Base-by-base conservation (phyloP, 768 basidiomycete species). In the Mycena galopus region DNA sequence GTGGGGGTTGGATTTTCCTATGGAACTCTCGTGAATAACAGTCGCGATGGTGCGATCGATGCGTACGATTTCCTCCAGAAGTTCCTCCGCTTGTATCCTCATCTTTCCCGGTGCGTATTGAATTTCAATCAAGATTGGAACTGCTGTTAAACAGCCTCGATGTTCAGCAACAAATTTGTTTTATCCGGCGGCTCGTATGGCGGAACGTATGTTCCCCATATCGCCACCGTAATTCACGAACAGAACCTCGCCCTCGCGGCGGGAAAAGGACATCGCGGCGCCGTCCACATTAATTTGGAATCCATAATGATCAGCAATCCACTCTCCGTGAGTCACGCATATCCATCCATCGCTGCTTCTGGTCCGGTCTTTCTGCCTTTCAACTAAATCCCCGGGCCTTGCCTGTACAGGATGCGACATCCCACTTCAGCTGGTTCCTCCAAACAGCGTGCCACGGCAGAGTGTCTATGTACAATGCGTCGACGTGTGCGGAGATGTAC, bases 51-150 rank as follows among this genome's bases (percentile, higher is more conserved):
- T 3, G 83, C 82, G 2, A 50, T 73, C 27, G 82, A 83, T 69
- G 79, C 78, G 16, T 83, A 83, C 65, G 82, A 82, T 72, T 84
- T 83, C 62, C 51, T 83, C 25, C 81, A 83, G 63, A 82, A 80
- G 63, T 82, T 83, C 71, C 81, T 76, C 74, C 67, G 50, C 12
- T 61, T 82, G 7, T 80, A 77, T 51, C 83, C 67, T 16, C 59
- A 53, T 60, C 67, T 68, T 55, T 17, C 29, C 1, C 27, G 23
- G 68, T 69, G 10, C 1, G 59, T 33, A n/a, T 4, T 25, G 37
- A 3, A 19, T 25, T 16, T 32, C 16, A 12, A 10, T 6, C 2
- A 23, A 29, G 19, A 16, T 25, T 42, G 7, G 29, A 19, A 44
- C 42, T 12, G 16, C 30, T 16, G 29, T 19, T 27, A 2, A 23